Percentiles rank a stretch among this genome's conserved stretches.
phyloP scores from a whole-genome alignment of 129 eudicot species.

The Gnaphalium uliginosum region DNA sequence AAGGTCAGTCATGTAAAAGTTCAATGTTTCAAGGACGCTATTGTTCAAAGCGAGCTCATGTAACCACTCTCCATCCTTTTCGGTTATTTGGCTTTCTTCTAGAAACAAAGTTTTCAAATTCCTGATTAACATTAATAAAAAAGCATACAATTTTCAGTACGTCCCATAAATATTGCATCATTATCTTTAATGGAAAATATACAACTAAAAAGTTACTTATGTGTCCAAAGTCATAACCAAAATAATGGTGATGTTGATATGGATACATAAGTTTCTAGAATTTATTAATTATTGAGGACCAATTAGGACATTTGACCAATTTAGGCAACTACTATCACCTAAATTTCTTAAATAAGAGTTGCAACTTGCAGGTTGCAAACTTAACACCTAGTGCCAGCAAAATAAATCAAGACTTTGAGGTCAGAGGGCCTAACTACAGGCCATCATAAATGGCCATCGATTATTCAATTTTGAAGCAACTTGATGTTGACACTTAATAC shows the following conservation, averaged over 20 bases:
- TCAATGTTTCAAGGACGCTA: slow-evolving; percentile 62
- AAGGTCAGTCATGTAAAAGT: slow-evolving; percentile 79
- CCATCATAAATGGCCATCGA: slow-evolving; percentile 1
- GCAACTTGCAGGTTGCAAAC: slow-evolving; percentile 2
- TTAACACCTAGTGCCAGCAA: neutral
- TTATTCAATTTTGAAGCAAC: slow-evolving; percentile 16
- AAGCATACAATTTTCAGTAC: neutral
- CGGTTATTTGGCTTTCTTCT: slow-evolving; percentile 66
- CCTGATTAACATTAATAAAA: slow-evolving; percentile 37
- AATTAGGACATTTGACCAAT: neutral
- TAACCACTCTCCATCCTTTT: slow-evolving; percentile 71
- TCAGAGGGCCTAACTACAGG: slow-evolving; percentile 3
- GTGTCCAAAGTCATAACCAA: neutral
- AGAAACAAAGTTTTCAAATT: slow-evolving; percentile 58
- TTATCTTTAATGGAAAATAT: neutral
- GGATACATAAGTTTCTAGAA: neutral
- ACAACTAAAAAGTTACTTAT: neutral
- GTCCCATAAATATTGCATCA: slow-evolving; percentile 3
- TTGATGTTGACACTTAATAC: slow-evolving; percentile 18
- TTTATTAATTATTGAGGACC: neutral
- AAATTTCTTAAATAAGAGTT: neutral
- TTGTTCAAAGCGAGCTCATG: slow-evolving; percentile 73
- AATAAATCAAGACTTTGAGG: neutral
- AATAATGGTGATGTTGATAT: neutral
- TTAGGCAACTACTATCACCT: neutral